A percentile compares a stretch with the other conserved stretches of the same genome.
phyloP scores from a whole-genome alignment of 352 stramenopile genomes.

The Phytophthora foliorum region DNA sequence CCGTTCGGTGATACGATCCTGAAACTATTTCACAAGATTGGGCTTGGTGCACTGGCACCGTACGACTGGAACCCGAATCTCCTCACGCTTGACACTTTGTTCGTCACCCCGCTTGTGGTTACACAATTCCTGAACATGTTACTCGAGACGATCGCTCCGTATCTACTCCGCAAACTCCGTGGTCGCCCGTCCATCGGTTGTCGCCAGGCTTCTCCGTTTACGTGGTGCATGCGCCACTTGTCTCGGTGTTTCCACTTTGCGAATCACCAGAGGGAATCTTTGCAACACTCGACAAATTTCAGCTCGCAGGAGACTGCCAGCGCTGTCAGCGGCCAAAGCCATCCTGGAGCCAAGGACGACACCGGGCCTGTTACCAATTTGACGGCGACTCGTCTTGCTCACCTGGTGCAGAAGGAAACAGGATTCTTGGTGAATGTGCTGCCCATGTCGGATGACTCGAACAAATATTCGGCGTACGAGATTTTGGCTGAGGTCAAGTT shows the following conservation, averaged over 20 bases:
- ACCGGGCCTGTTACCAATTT: constrained; percentile 45
- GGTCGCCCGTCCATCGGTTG: constrained; percentile 71
- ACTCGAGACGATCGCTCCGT: constrained; percentile 88
- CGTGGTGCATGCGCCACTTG: constrained; percentile 60
- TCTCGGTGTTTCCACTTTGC: constrained; percentile 48
- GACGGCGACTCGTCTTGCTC: constrained; percentile 68
- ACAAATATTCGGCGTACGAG: constrained; percentile 90
- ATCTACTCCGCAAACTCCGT: constrained; percentile 82
- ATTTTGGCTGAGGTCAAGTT: constrained; percentile 88
- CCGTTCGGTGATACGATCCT: constrained; percentile 84
- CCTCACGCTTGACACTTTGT: constrained; percentile 88
- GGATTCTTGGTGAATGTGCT: constrained; percentile 76
- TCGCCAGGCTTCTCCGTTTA: constrained; percentile 68
- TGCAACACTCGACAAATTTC: constrained; percentile 15
- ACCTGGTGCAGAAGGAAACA: constrained; percentile 77
- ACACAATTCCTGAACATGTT: constrained; percentile 92
- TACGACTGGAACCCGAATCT: constrained; percentile 79
- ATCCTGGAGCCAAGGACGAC: constrained; percentile 31
- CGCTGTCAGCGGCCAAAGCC: constrained; percentile 6
- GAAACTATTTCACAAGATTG: constrained; percentile 56
- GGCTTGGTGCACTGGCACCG: constrained; percentile 64
- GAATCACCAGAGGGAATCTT: constrained; percentile 30
- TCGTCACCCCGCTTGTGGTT: constrained; percentile 89
- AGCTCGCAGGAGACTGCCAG: constrained; percentile 25
- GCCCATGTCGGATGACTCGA: constrained; percentile 81